Evolutionary conservation across 2,329 filamentous ascomycete species (phyloP).

Genomic region (Hawksworthiomyces lignivorus): DNA sequence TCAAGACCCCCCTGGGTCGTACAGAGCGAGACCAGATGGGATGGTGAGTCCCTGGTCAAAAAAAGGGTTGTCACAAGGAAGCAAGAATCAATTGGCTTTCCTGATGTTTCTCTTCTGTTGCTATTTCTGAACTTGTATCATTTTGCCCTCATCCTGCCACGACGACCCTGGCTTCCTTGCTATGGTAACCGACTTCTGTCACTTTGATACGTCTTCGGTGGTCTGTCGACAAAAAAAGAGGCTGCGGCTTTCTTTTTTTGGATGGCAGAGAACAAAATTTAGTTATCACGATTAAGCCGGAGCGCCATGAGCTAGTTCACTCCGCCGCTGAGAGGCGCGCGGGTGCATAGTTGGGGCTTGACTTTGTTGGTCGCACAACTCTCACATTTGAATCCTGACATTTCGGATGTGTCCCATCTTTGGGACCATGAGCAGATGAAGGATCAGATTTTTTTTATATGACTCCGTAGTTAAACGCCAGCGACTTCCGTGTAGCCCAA

Average conservation of each 20-base stretch:
- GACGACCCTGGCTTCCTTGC: conserved; percentile 42
- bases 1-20: no score
- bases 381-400: neutral
- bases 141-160: conserved; percentile 32
- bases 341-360: conserved; percentile 89
- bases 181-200: conserved; percentile 55
- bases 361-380: conserved; percentile 85
- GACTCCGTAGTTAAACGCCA: no score
- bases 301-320: conserved; percentile 74
- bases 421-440: no score
- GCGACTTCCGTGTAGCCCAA: no score
- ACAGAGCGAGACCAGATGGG: no score
- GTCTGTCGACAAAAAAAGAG: conserved; percentile 47
- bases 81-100: no score
- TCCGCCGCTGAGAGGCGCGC: conserved; percentile 66
- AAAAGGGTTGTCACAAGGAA: no score
- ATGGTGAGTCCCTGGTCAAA: no score
- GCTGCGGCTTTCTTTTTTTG: conserved; percentile 6
- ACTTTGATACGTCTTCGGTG: conserved; percentile 71
- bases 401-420: neutral
- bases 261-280: conserved; percentile 61
- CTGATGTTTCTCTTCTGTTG: neutral
- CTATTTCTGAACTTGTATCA: neutral
- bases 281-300: conserved; percentile 96
- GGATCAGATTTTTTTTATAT: no score